A percentile compares a stretch with the other conserved stretches of the same genome.
These are phyloP conservation scores for Besnoitia besnoiti DNA, from an alignment of 169 alveolate genomes.

Conservation along the genomic window DNA sequence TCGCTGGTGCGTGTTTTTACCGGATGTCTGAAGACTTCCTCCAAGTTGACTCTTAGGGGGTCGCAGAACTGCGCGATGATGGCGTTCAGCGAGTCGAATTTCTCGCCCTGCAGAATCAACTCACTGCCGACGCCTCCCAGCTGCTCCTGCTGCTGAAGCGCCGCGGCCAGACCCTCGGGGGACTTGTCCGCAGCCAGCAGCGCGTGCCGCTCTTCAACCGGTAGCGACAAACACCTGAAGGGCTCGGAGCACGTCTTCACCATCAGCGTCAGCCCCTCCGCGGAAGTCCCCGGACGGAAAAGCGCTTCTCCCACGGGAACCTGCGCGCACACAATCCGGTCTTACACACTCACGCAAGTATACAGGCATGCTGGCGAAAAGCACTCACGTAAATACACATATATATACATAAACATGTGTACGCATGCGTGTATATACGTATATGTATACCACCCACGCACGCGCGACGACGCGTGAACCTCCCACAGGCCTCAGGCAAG, in stretches of 20 bases:
- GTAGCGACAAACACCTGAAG: conserved; percentile 11
- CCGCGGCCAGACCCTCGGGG: conserved; percentile 76
- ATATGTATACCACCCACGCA: neutral
- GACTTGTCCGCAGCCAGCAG: neutral
- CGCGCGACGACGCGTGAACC: too few relatives aligned
- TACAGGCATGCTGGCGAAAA: neutral
- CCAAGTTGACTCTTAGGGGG: conserved; percentile 78
- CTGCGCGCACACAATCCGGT: neutral
- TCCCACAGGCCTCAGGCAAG: too few relatives aligned
- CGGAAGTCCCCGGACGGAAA: conserved; percentile 79
- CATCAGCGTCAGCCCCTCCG: conserved; percentile 76
- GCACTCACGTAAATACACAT: neutral
- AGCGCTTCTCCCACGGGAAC: conserved; percentile 81
- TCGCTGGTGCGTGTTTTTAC: too few relatives aligned
- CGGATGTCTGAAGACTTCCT: conserved; percentile 83
- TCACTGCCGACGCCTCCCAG: conserved; percentile 78
- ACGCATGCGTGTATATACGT: neutral
- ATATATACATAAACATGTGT: neutral
- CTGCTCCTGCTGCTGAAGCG: conserved; percentile 77
- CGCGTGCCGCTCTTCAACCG: conserved; percentile 30
- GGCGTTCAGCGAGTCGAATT: conserved; percentile 78
- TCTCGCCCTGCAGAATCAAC: conserved; percentile 72
- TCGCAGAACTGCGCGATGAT: conserved; percentile 81
- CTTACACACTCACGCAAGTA: neutral
- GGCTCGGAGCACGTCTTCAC: conserved; percentile 82